Conservation (phyloP, 805 yeast species). For the Candida silvatica region DNA sequence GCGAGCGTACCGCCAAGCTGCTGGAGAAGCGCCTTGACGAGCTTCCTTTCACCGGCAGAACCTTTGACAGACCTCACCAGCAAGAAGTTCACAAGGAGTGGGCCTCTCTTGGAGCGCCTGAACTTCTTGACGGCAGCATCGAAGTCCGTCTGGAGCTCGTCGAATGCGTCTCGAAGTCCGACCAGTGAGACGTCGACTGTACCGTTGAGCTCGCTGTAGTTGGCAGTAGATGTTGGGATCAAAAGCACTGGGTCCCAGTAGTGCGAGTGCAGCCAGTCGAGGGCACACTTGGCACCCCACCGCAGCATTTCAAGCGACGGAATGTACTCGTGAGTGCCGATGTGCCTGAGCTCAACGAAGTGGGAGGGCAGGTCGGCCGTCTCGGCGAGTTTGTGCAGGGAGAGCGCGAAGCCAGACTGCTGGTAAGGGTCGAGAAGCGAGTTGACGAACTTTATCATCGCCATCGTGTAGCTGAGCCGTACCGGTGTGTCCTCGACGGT, state of each 20-base stretch:
- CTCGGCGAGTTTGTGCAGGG: slow-evolving; percentile 67
- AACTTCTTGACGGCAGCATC: neutral
- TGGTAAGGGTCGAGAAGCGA: slow-evolving; percentile 86
- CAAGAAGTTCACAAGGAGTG: no score
- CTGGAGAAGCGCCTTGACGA: slow-evolving; percentile 17
- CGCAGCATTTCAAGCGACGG: slow-evolving; percentile 69
- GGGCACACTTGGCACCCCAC: slow-evolving; percentile 46
- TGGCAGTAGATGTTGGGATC: no score
- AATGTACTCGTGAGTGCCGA: slow-evolving; percentile 81
- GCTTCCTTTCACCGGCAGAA: neutral
- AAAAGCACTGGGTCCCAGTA: slow-evolving; percentile 55
- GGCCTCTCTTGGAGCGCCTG: no score
- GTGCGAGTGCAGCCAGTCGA: slow-evolving; percentile 64
- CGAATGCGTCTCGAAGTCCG: neutral
- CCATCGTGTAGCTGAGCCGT: slow-evolving; percentile 58
- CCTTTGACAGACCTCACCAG: no score
- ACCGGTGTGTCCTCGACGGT: slow-evolving; percentile 27
- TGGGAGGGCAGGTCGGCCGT: slow-evolving; percentile 61
- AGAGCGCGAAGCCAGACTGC: slow-evolving; percentile 67
- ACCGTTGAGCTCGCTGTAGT: no score
- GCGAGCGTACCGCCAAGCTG: slow-evolving; percentile 13
- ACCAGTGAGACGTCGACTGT: no score
- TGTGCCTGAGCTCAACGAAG: slow-evolving; percentile 86
- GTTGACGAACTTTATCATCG: slow-evolving; percentile 79
- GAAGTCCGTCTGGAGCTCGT: no score